These are phyloP conservation scores for Rosa chinensis DNA, from an alignment of 306 rosid genomes.

Conservation along the genomic window DNA sequence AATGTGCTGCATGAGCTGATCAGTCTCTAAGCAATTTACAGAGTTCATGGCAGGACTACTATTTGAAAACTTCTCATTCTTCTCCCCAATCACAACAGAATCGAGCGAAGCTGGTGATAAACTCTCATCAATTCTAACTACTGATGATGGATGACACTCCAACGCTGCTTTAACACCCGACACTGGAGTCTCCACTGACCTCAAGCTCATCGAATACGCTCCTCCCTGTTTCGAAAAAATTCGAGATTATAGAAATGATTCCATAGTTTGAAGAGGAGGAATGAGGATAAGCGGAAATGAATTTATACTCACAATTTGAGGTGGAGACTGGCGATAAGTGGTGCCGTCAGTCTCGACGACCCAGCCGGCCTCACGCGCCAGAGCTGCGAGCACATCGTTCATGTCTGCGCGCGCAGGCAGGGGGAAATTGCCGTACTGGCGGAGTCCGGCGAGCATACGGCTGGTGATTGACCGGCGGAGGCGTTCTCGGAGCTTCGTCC, in stretches of 20 bases:
- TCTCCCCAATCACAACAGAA: constrained; percentile 83
- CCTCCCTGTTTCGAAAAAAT: constrained; percentile 45
- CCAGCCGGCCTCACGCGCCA: constrained; percentile 99
- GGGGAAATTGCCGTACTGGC: constrained; percentile 92
- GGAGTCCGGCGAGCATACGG: constrained; percentile 94
- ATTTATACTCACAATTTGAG: constrained; percentile 32
- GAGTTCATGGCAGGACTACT: constrained; percentile 65
- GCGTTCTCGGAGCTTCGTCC: constrained; percentile 96
- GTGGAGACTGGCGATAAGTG: constrained; percentile 73
- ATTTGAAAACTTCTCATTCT: constrained; percentile 56
- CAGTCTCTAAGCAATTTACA: constrained; percentile 73
- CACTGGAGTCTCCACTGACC: constrained; percentile 78
- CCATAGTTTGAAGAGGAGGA: neutral
- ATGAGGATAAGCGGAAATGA: neutral
- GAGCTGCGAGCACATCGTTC: constrained; percentile 97
- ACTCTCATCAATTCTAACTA: constrained; percentile 69
- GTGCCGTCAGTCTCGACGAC: constrained; percentile 86
- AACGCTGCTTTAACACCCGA: constrained; percentile 53
- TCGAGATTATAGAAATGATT: neutral
- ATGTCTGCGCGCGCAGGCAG: constrained; percentile 98
- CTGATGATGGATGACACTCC: constrained; percentile 55
- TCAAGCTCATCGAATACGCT: constrained; percentile 61
- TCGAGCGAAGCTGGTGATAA: constrained; percentile 86
- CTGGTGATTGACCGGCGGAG: constrained; percentile 98
- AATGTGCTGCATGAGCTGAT: constrained; percentile 87